These are phyloP conservation scores for Candida pseudoviswanathii DNA, from an alignment of 1,139 yeast genomes.

Conservation along the genomic window DNA sequence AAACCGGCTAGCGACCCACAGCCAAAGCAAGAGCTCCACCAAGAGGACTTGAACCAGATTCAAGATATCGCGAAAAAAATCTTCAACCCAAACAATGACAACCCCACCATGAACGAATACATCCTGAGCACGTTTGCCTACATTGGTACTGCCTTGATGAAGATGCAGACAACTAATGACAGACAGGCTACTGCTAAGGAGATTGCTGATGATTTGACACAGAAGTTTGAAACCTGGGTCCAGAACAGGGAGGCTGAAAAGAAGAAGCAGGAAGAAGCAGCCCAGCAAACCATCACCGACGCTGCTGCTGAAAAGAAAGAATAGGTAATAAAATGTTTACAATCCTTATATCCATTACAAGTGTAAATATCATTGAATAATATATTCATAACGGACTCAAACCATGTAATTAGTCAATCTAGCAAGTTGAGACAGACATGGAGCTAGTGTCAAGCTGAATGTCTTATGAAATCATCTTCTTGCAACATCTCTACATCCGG, in stretches of 20 bases:
- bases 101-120: conserved; percentile 27
- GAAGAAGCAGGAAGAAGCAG: conserved; percentile 11
- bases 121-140: conserved; percentile 34
- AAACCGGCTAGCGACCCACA: conserved; percentile 5
- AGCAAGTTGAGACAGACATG: conserved; percentile 16
- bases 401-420: conserved; percentile 51
- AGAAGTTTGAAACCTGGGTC: conserved; percentile 34
- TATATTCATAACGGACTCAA: conserved; percentile 51
- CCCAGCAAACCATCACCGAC: not conserved
- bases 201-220: conserved; percentile 40
- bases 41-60: conserved; percentile 14
- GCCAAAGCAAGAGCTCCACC: conserved; percentile 4
- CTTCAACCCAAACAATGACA: conserved; percentile 33
- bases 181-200: conserved; percentile 39
- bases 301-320: conserved; percentile 6
- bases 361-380: conserved; percentile 6
- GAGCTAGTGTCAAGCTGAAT: not conserved
- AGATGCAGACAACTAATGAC: conserved; percentile 35
- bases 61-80: conserved; percentile 21
- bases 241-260: conserved; percentile 19
- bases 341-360: conserved; percentile 57
- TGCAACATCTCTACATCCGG: conserved; percentile 4
- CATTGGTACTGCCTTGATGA: conserved; percentile 28
- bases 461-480: conserved; percentile 1
- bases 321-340: conserved; percentile 36